phyloP scores from a whole-genome alignment of 2,329 filamentous ascomycete species.

The Botrytis cinerea region DNA sequence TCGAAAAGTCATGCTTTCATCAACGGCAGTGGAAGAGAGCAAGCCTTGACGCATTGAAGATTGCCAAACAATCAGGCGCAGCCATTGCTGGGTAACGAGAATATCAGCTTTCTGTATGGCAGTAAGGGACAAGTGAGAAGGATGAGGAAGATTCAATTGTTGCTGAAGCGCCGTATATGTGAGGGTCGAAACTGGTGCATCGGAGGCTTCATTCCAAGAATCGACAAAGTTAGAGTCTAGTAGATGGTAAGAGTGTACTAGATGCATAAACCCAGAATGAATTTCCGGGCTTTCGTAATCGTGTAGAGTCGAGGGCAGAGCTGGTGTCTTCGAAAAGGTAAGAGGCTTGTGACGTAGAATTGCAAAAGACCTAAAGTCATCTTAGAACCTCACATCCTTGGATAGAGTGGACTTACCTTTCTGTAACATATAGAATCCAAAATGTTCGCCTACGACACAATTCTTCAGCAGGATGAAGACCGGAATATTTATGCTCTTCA shows the following conservation, averaged over 20 bases:
- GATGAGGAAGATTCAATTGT: slow-evolving; percentile 49
- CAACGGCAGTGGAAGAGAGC: slow-evolving; percentile 58
- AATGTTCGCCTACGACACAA: slow-evolving; percentile 58
- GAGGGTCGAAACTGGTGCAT: slow-evolving; percentile 52
- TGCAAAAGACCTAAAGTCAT: slow-evolving; percentile 57
- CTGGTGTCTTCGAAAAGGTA: slow-evolving; percentile 60
- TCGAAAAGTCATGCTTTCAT: slow-evolving; percentile 62
- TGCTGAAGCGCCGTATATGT: slow-evolving; percentile 58
- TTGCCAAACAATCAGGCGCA: slow-evolving; percentile 72
- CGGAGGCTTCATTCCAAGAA: slow-evolving; percentile 62
- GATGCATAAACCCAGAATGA: slow-evolving; percentile 59
- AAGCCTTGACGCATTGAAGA: slow-evolving; percentile 66
- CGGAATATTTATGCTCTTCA: slow-evolving; percentile 57
- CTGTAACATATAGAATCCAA: slow-evolving; percentile 64
- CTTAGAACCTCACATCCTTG: not conserved
- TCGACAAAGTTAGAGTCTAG: slow-evolving; percentile 65
- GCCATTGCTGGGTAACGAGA: slow-evolving; percentile 70
- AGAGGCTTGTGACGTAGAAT: slow-evolving; percentile 65
- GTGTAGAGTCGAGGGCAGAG: slow-evolving; percentile 53
- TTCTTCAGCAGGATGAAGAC: slow-evolving; percentile 51
- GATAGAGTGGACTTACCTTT: slow-evolving; percentile 48
- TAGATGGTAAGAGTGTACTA: slow-evolving; percentile 62
- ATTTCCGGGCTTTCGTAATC: slow-evolving; percentile 55
- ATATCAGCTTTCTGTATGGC: slow-evolving; percentile 70
- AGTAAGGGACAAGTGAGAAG: slow-evolving; percentile 44